These are phyloP conservation scores for Copromyces sp. DNA, from an alignment of 495 filamentous ascomycete species.

Conservation along the genomic window DNA sequence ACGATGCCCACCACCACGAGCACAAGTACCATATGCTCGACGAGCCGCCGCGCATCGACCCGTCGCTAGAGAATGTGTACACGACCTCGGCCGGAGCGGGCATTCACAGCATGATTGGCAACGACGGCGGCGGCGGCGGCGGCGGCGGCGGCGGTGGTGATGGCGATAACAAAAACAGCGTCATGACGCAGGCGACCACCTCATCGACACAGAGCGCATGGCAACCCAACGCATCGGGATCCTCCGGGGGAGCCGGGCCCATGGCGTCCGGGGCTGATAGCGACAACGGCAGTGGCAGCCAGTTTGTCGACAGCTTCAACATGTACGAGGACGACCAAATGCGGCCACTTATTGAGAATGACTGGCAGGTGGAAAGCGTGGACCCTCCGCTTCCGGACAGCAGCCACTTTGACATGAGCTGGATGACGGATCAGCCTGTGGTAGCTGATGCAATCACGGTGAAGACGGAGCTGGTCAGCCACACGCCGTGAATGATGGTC, in stretches of 20 bases:
- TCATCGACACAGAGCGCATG: background rate
- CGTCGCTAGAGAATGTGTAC: constrained; percentile 9
- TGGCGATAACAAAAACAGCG: background rate
- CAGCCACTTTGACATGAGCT: constrained; percentile 16
- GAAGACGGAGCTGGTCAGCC: background rate
- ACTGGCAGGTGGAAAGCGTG: background rate
- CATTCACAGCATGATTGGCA: background rate
- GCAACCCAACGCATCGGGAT: background rate
- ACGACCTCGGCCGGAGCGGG: background rate
- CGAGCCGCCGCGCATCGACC: constrained; percentile 12
- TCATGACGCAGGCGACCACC: background rate
- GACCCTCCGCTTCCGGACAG: constrained; percentile 6
- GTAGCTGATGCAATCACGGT: background rate
- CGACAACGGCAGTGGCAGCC: background rate
- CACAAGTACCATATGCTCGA: background rate
- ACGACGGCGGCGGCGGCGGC: background rate
- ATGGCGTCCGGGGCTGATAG: background rate
- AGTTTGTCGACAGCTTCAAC: background rate
- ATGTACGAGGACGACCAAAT: background rate
- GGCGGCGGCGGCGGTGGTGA: background rate
- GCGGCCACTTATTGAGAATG: background rate
- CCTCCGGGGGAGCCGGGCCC: background rate
- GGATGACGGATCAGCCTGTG: constrained; percentile 2
- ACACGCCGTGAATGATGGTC: background rate
- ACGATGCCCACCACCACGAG: background rate